A percentile compares a stretch with the other conserved stretches of the same genome.
phyloP scores from a whole-genome alignment of 805 yeast genomes.

The Pichia nanzhaoensis region DNA sequence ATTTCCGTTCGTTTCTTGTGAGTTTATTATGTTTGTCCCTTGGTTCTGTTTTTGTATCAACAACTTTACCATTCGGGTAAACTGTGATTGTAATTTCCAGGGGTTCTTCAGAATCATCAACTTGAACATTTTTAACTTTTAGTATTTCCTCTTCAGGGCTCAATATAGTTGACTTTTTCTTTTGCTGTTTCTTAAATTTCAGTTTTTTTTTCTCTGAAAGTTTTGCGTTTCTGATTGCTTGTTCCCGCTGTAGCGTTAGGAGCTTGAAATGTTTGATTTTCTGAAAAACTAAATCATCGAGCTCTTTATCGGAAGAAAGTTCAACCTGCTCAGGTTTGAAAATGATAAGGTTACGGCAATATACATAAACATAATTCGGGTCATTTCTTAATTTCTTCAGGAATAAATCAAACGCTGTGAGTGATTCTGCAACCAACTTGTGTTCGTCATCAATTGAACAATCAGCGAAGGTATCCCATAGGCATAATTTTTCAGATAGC shows the following conservation, averaged over 20 bases:
- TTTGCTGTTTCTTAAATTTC: not conserved
- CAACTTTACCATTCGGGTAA: conserved; percentile 13
- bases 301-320: not conserved
- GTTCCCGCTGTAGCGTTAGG: too few relatives aligned
- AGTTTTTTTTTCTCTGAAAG: not conserved
- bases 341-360: not conserved
- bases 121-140: not conserved
- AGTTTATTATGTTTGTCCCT: conserved; percentile 1
- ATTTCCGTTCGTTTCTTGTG: conserved; percentile 7
- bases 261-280: not conserved
- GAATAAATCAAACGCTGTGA: not conserved
- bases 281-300: not conserved
- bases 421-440: not conserved
- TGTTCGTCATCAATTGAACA: not conserved
- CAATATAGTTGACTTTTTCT: not conserved
- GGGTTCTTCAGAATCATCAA: conserved; percentile 3
- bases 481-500: not conserved
- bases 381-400: not conserved
- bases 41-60: conserved; percentile 1
- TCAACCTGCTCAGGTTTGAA: not conserved
- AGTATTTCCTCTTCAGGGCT: conserved; percentile 2
- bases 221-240: not conserved
- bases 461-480: not conserved
- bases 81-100: conserved; percentile 9
- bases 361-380: not conserved